Conservation (phyloP, 2,329 filamentous ascomycete genomes). For the Ilyonectria mors-panacis region DNA sequence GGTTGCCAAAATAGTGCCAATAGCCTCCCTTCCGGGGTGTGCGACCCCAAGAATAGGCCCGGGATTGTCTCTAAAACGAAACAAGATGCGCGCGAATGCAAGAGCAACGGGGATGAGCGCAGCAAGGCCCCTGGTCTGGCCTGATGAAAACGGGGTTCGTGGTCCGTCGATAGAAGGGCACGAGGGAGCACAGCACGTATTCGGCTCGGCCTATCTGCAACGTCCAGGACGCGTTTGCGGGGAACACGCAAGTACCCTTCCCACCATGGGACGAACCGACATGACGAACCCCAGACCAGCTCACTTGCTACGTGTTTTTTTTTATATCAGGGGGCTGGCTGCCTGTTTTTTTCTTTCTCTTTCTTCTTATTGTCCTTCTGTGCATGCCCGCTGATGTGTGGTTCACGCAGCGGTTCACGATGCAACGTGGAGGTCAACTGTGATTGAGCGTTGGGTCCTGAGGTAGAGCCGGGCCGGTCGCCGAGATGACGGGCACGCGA, state of each 20-base stretch:
- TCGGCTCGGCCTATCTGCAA: conserved; percentile 1
- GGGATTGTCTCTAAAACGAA: too few relatives aligned
- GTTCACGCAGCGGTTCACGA: not conserved
- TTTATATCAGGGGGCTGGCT: too few relatives aligned
- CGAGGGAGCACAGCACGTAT: conserved; percentile 18
- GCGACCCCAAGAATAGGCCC: too few relatives aligned
- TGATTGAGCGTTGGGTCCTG: not conserved
- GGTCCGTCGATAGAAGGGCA: not conserved
- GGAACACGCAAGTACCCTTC: conserved; percentile 2
- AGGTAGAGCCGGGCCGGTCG: conserved; percentile 17
- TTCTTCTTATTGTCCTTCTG: not conserved
- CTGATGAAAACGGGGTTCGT: conserved; percentile 10
- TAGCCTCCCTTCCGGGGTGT: too few relatives aligned
- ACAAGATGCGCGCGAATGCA: not conserved
- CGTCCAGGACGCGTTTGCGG: not conserved
- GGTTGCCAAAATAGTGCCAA: too few relatives aligned
- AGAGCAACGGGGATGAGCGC: not conserved
- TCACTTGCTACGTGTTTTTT: not conserved
- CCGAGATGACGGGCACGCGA: conserved; percentile 20
- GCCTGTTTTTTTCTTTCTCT: not conserved
- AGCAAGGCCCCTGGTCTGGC: conserved; percentile 4
- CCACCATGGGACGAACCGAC: conserved; percentile 19
- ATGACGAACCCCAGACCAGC: conserved; percentile 3
- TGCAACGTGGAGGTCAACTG: not conserved
- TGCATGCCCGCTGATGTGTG: not conserved